Base-by-base conservation (phyloP, 495 filamentous ascomycete genomes). In the Neurospora tetraspora region DNA sequence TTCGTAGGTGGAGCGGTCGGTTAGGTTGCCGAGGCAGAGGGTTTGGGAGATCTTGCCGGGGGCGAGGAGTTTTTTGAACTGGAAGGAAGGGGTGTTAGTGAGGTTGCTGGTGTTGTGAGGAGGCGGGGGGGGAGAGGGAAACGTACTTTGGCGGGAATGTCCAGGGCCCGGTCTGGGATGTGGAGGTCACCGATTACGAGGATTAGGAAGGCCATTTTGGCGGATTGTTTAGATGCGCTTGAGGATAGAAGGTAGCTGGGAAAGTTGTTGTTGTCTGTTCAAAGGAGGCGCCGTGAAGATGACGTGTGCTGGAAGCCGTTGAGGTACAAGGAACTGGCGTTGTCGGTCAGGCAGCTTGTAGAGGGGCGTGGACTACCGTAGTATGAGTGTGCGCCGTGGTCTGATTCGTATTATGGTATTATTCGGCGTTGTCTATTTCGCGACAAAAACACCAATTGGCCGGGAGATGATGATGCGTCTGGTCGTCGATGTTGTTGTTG, bases 21-120 rank as follows among this genome's bases (percentile, higher is more conserved):
- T 99, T 45, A 98, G 88, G 84, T 99, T 99, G 72, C 96, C 96
- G 11, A 99, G 90, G 82, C 96, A 98, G 73, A 99, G 89, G 68
- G 94, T 98, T 82, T 99, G 96, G 73, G 92, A 92, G 78, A 99
- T 99, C 85, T 98, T 98, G 77, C 96, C 96, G 11, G 96, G 96
- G 14, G 94, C 92, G 76, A 99, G 90, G 81, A 99, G 96, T 81
- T 98, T 98, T 79, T 93, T 94, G 89, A 99, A 99, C 94, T 98
- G 18, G 47, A 69, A 39, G 20, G 45, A 38, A n/a, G 65, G 11
- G 27, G 45, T 5, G 38, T 61, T 34, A 69, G 71, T 68, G 4
- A 40, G 20, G 3, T 59, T 47, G n/a, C 6, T 45, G 42, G 2
- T 45, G 42, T n/a, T 39, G 39, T 9, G 20, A 23, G 11, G 23